Percentiles rank a stretch among this genome's conserved stretches.
Conservation (phyloP, 768 basidiomycete species). For the Leccinum longicurvipes region DNA sequence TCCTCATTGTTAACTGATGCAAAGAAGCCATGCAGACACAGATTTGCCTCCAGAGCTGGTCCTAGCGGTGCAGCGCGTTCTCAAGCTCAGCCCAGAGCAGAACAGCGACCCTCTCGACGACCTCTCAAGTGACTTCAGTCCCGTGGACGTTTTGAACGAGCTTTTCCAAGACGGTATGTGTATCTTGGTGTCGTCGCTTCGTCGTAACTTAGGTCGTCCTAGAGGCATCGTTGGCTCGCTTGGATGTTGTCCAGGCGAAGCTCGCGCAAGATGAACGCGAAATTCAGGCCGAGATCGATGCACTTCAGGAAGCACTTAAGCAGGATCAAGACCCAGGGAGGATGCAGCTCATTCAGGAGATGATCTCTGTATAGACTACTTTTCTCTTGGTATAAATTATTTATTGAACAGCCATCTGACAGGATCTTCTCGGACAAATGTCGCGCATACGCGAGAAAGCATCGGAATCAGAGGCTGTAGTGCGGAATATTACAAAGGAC, state of each 20-base stretch:
- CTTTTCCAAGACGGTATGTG: conserved; percentile 76
- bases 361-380: conserved; percentile 73
- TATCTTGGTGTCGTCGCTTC: conserved; percentile 10
- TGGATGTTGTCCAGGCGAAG: conserved; percentile 66
- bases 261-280: conserved; percentile 67
- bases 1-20: conserved; percentile 14
- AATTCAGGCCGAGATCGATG: conserved; percentile 68
- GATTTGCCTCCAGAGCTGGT: conserved; percentile 67
- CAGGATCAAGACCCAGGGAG: conserved; percentile 81
- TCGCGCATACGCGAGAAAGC: conserved; percentile 95
- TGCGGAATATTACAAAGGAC: conserved; percentile 92
- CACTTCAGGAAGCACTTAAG: conserved; percentile 63
- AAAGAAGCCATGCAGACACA: conserved; percentile 28
- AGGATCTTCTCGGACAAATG: conserved; percentile 96
- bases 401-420: conserved; percentile 10
- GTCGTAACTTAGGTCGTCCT: conserved; percentile 2
- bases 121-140: conserved; percentile 54
- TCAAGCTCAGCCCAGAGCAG: conserved; percentile 48
- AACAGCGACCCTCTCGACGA: conserved; percentile 55
- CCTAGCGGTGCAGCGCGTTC: conserved; percentile 65
- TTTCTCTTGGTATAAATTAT: neutral
- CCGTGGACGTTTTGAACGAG: conserved; percentile 50
- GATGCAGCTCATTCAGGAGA: conserved; percentile 91
- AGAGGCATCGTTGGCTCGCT: conserved; percentile 76
- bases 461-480: conserved; percentile 94